Percentiles rank a stretch among this genome's conserved stretches.
phyloP scores from a whole-genome alignment of 768 basidiomycete genomes.

The Russula emetica region DNA sequence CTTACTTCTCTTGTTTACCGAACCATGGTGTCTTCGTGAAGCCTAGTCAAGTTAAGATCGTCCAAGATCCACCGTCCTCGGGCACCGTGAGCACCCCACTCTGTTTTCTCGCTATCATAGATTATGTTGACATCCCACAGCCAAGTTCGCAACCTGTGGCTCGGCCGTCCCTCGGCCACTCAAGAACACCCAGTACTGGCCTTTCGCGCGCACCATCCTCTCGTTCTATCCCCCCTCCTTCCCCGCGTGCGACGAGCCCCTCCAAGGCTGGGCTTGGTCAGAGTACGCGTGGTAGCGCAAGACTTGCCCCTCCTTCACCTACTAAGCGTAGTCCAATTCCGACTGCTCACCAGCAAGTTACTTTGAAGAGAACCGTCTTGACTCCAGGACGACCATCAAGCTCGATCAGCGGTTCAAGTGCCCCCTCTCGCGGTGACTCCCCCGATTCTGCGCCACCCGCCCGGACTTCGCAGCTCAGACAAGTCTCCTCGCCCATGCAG shows the following conservation, averaged over 20 bases:
- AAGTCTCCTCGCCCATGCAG: constrained; percentile 36
- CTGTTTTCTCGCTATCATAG: not conserved
- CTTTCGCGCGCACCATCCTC: constrained; percentile 21
- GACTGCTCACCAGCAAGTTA: constrained; percentile 7
- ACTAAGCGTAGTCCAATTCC: constrained; percentile 45
- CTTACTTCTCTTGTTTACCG: constrained; percentile 77
- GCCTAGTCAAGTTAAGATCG: constrained; percentile 72
- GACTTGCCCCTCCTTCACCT: constrained; percentile 45
- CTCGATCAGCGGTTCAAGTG: constrained; percentile 34
- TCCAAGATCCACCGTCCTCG: constrained; percentile 28
- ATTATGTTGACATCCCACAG: constrained; percentile 10
- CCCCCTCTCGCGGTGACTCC: constrained; percentile 35
- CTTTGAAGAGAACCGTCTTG: constrained; percentile 27
- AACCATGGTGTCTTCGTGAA: constrained; percentile 86
- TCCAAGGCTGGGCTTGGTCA: constrained; percentile 20
- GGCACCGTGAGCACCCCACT: constrained; percentile 8
- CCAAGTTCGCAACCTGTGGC: constrained; percentile 7
- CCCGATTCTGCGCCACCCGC: constrained; percentile 30
- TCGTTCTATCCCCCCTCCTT: constrained; percentile 24
- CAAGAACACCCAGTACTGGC: constrained; percentile 20
- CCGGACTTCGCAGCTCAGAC: constrained; percentile 31
- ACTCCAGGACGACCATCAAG: constrained; percentile 43
- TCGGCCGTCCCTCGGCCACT: constrained; percentile 14
- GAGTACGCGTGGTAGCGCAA: constrained; percentile 13
- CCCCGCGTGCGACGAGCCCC: constrained; percentile 23